phyloP scores from a whole-genome alignment of 2,329 filamentous ascomycete species.

The Pseudocercospora musae region DNA sequence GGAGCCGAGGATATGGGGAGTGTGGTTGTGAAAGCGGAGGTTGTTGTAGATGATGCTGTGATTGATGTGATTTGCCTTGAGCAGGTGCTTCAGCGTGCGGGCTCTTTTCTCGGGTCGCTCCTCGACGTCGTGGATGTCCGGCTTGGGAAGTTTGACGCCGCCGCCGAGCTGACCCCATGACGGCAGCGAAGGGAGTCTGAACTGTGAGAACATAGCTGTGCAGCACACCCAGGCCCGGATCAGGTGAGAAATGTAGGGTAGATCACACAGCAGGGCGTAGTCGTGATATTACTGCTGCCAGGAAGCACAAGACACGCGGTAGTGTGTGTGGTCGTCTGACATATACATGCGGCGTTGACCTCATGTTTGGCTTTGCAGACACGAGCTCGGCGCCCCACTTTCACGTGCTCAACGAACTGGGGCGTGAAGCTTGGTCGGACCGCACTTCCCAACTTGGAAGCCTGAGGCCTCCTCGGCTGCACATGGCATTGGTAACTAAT shows the following conservation, averaged over 20 bases:
- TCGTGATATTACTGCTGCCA: background rate
- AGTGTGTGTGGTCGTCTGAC: background rate
- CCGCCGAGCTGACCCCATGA: conserved; percentile 25
- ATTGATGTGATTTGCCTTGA: conserved; percentile 89
- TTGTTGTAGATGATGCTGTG: conserved; percentile 78
- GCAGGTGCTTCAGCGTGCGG: conserved; percentile 80
- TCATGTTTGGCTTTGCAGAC: background rate
- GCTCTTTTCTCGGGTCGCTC: conserved; percentile 73
- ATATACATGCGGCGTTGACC: background rate
- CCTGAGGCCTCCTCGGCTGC: no score
- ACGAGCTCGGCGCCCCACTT: background rate
- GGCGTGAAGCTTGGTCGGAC: background rate
- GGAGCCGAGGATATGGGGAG: conserved; percentile 76
- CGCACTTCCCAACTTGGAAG: background rate
- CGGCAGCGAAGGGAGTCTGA: conserved; percentile 30
- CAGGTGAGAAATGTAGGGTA: background rate
- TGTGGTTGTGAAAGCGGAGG: conserved; percentile 75
- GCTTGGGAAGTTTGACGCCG: conserved; percentile 57
- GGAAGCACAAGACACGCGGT: background rate
- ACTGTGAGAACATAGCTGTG: conserved; percentile 28
- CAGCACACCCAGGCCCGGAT: background rate
- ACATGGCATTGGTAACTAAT: no score
- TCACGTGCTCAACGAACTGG: background rate
- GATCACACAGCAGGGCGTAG: background rate
- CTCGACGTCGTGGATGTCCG: conserved; percentile 76